Evolutionary conservation across 2,329 filamentous ascomycete genomes (phyloP), one percentile per base, ranked within the genome.

Genomic region (Trichoderma sp.): DNA sequence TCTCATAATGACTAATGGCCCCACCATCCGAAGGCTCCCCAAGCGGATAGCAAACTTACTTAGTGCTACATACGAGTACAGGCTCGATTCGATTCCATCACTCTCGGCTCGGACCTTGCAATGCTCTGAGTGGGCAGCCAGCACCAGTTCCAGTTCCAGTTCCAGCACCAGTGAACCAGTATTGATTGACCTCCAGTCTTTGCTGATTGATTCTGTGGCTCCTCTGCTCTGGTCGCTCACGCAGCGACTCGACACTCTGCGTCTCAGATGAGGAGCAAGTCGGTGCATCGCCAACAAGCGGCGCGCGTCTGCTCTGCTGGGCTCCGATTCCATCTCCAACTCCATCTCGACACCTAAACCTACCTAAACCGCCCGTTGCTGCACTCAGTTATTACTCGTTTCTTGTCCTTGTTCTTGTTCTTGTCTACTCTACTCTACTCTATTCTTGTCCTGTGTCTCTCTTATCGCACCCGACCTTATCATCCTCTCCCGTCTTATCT

Each of bases 241-340:
- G 18, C 35, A 63, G 31, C 18, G 35, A 38, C 35, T 38, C 35
- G 35, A 38, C 24, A 12, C 38, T 56, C 24, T 41, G 18, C 21
- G 21, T 65, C 67, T 50, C 67, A 72, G 62, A 63, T 73, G 65
- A 71, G 50, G 74, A 75, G 66, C 53, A 41, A 65, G 50, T 27
- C 29, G 38, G 74, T 71, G 60, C 74, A 75, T 75, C 63, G 67
- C 74, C 74, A 75, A 72, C 67, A 33, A 71, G 60, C 67, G 74
- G 74, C 74, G 66, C 67, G 67, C 66, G 74, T 66, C 66, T 75
- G 74, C 63, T 60, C 38, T 45, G 75, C 71, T 60, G 64, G 56
- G 66, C 66, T 59, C 38, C n/a, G 21, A 14, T 6, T 45, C 41
- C 41, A 45, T 45, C 41, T 45, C 41, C 41, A 45, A n/a, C 41